Evolutionary conservation across 495 filamentous ascomycete genomes (phyloP).

Genomic region (Hypoxylon fuscum): DNA sequence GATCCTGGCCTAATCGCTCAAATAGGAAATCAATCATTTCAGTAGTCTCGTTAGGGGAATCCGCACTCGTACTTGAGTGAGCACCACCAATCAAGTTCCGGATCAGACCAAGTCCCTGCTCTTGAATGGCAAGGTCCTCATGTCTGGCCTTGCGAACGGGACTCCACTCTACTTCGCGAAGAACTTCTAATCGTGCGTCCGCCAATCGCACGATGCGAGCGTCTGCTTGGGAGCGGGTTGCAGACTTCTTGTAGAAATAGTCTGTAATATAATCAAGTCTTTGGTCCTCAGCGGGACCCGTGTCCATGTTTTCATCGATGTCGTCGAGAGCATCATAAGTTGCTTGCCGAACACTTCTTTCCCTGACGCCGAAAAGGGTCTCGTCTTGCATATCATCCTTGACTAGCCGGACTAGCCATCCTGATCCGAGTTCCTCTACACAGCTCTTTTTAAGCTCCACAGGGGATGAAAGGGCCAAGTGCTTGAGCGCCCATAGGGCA

Average conservation of each 20-base stretch:
- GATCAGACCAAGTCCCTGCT: conserved; percentile 87
- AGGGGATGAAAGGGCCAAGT: conserved; percentile 74
- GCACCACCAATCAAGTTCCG: conserved; percentile 84
- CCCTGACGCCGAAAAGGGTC: conserved; percentile 45
- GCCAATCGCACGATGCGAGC: conserved; percentile 53
- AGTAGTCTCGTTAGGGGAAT: conserved; percentile 59
- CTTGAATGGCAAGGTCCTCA: conserved; percentile 86
- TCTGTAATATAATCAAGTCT: conserved; percentile 42
- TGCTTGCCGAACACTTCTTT: conserved; percentile 42
- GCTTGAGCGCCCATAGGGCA: conserved; percentile 92
- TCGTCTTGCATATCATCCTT: conserved; percentile 65
- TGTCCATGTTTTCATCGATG: conserved; percentile 72
- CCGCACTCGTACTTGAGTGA: conserved; percentile 70
- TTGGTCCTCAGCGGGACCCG: conserved; percentile 48
- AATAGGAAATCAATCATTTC: conserved; percentile 91
- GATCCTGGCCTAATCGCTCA: conserved; percentile 73
- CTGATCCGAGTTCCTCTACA: conserved; percentile 77
- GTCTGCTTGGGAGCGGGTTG: conserved; percentile 16
- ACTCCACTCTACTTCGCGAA: conserved; percentile 66
- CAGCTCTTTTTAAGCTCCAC: conserved; percentile 77
- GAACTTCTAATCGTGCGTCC: conserved; percentile 56
- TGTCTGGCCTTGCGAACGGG: conserved; percentile 67
- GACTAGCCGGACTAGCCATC: conserved; percentile 83
- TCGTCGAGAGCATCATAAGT: conserved; percentile 55
- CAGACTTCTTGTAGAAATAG: conserved; percentile 37